Evolutionary conservation across 495 filamentous ascomycete genomes (phyloP).

Genomic region (Tuber calosporum): DNA sequence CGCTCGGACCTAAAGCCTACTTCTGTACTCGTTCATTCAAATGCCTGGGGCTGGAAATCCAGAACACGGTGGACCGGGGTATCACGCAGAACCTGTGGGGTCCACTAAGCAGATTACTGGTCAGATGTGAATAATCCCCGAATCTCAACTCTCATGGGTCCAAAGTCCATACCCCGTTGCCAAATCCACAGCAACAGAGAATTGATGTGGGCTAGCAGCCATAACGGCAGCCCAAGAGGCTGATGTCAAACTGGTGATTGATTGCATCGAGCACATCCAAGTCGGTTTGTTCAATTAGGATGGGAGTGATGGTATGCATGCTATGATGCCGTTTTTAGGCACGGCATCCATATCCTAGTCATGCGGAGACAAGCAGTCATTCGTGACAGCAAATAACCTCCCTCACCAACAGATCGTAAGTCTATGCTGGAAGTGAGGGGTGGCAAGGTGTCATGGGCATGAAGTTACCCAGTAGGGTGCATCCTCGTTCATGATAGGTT

Average conservation of each 20-base stretch:
- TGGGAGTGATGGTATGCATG: background rate
- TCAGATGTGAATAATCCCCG: background rate
- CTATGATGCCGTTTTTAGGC: background rate
- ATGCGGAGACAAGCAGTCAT: background rate
- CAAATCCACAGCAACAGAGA: background rate
- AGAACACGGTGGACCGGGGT: background rate
- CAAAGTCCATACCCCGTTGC: background rate
- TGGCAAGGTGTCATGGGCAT: background rate
- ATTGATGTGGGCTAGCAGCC: background rate
- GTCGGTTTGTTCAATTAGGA: background rate
- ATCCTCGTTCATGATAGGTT: background rate
- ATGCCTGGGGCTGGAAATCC: background rate
- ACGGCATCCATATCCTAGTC: no score
- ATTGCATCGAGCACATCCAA: background rate
- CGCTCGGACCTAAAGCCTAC: background rate
- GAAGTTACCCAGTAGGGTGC: background rate
- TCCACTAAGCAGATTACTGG: background rate
- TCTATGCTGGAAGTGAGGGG: background rate
- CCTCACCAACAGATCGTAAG: background rate
- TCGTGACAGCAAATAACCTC: background rate
- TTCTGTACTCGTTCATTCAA: no score
- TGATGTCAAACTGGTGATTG: background rate
- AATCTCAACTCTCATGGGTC: background rate
- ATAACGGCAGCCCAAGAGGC: background rate
- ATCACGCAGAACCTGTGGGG: background rate